Conservation (phyloP, 108 stramenopile species). For the Seminavis robusta region DNA sequence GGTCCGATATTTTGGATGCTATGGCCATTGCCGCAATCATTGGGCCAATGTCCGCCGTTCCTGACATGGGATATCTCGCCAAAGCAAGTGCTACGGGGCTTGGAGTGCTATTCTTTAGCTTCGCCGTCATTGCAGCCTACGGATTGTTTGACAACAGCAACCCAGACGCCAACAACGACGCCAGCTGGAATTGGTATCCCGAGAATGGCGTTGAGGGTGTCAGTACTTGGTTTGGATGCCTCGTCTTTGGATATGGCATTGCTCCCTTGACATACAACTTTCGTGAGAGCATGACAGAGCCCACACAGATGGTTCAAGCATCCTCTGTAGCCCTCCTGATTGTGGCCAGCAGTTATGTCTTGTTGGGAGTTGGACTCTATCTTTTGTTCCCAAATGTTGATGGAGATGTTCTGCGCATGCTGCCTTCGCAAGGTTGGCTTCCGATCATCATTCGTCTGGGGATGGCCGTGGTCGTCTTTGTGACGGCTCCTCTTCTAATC, state of each 20-base stretch:
- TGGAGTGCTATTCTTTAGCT: constrained; percentile 40
- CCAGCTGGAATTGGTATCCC: constrained; percentile 15
- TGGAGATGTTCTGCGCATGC: constrained; percentile 66
- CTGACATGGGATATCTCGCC: constrained; percentile 57
- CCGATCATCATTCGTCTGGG: constrained; percentile 49
- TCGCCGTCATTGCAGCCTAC: constrained; percentile 29
- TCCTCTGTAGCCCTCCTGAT: constrained; percentile 45
- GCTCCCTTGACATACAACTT: constrained; percentile 62
- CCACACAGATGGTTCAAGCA: constrained; percentile 36
- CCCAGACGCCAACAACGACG: not conserved
- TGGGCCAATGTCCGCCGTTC: constrained; percentile 51
- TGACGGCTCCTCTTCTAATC: constrained; percentile 66
- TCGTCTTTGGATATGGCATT: constrained; percentile 61
- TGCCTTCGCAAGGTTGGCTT: constrained; percentile 43
- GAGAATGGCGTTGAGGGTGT: constrained; percentile 36
- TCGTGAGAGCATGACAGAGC: constrained; percentile 70
- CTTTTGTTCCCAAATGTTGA: constrained; percentile 55
- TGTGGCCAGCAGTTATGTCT: constrained; percentile 45
- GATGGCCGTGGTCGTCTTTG: constrained; percentile 47
- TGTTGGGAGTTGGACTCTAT: constrained; percentile 53
- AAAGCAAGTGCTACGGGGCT: constrained; percentile 52
- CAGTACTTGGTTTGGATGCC: constrained; percentile 72
- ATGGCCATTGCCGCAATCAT: constrained; percentile 47
- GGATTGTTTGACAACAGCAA: not conserved
- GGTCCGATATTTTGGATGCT: constrained; percentile 9